Conservation (phyloP, 257 asterid species). For the Nyctanthes arbortristis region DNA sequence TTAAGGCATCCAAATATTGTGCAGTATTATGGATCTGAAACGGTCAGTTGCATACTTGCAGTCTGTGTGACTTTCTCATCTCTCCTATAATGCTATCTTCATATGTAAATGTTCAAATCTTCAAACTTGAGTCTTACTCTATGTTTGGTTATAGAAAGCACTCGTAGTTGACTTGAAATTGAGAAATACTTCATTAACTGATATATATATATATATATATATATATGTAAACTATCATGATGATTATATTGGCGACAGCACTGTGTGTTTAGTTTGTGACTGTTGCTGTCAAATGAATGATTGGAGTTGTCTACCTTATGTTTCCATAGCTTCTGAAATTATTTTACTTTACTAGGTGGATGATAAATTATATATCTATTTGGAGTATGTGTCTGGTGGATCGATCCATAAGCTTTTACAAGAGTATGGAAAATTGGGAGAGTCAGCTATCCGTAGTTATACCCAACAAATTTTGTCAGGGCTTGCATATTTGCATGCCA, state of each 20-base stretch:
- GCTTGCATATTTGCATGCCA: slow-evolving; percentile 85
- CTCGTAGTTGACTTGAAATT: slow-evolving; percentile 22
- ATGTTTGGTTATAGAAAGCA: slow-evolving; percentile 17
- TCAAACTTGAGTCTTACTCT: slow-evolving; percentile 16
- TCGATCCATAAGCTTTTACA: slow-evolving; percentile 91
- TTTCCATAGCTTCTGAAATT: slow-evolving; percentile 22
- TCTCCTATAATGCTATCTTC: slow-evolving; percentile 1
- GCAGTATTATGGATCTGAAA: slow-evolving; percentile 93
- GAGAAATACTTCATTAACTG: slow-evolving; percentile 6
- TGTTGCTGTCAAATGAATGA: not conserved
- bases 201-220: slow-evolving; percentile 4
- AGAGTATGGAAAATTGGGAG: slow-evolving; percentile 91
- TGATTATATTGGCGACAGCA: not conserved
- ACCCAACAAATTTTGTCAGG: slow-evolving; percentile 95
- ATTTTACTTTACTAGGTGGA: slow-evolving; percentile 59
- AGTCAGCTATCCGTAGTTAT: slow-evolving; percentile 92
- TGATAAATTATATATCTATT: slow-evolving; percentile 80
- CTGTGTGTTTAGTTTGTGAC: not conserved
- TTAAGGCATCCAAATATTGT: slow-evolving; percentile 92
- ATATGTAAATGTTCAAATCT: slow-evolving; percentile 14
- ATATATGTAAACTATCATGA: slow-evolving; percentile 3
- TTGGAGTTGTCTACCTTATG: slow-evolving; percentile 16
- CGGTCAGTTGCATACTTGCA: slow-evolving; percentile 51
- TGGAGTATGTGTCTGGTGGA: slow-evolving; percentile 98
- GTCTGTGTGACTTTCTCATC: not conserved